A percentile compares a stretch with the other conserved stretches of the same genome.
Evolutionary conservation across 2,329 filamentous ascomycete species (phyloP).

Genomic region (Didymella lethalis): DNA sequence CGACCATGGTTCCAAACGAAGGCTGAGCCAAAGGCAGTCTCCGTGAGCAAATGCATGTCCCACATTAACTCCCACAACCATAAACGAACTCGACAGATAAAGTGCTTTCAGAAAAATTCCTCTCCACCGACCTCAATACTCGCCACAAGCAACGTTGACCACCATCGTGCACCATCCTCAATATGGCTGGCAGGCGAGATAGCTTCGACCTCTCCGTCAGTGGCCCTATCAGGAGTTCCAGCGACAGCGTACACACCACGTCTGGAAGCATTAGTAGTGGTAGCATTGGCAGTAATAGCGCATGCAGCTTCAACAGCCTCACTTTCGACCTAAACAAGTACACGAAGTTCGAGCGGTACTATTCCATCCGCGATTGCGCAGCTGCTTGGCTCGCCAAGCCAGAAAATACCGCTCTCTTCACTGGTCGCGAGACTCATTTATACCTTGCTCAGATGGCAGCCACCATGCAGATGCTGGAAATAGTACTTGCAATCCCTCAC

Average conservation of each 20-base stretch:
- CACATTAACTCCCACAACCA: background rate
- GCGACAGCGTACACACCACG: background rate
- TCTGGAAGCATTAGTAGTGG: background rate
- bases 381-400: background rate
- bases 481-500: background rate
- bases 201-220: background rate
- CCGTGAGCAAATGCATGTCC: background rate
- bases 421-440: background rate
- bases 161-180: background rate
- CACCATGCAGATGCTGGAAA: background rate
- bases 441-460: slow-evolving; percentile 1
- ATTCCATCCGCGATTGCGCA: background rate
- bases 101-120: background rate
- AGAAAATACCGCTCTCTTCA: background rate
- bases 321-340: background rate
- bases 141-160: no score
- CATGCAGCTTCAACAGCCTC: slow-evolving; percentile 1
- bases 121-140: background rate
- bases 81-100: background rate
- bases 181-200: background rate
- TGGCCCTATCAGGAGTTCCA: background rate
- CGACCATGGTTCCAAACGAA: background rate
- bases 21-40: background rate
- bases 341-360: slow-evolving; percentile 1
- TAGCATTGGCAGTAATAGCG: background rate